Conservation (phyloP, 306 rosid species). For the Acacia acuminata region DNA sequence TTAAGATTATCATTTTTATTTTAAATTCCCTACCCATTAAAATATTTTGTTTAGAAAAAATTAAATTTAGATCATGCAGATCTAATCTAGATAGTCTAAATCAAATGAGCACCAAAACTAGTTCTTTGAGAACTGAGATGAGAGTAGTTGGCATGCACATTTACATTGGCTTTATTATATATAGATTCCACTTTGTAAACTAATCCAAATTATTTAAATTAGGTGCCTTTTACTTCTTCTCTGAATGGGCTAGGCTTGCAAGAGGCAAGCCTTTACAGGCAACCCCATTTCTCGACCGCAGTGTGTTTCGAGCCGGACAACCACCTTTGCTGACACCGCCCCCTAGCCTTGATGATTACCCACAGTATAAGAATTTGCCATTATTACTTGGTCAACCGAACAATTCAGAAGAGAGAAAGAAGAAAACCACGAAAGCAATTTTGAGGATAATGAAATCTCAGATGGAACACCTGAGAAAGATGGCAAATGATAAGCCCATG, state of each 20-base stretch:
- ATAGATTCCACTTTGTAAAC: not conserved
- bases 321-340: not conserved
- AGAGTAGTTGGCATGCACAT: no score
- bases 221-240: conserved; percentile 40
- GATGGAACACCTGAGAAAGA: conserved; percentile 42
- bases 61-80: no score
- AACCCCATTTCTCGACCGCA: conserved; percentile 45
- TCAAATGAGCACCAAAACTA: no score
- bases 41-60: no score
- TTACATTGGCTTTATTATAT: no score
- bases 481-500: conserved; percentile 35
- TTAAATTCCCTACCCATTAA: no score
- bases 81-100: no score
- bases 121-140: no score
- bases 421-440: conserved; percentile 37
- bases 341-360: not conserved
- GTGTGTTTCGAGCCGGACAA: conserved; percentile 27
- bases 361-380: conserved; percentile 31
- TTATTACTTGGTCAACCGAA: conserved; percentile 10
- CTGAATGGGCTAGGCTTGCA: conserved; percentile 55
- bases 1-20: no score
- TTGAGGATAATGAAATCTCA: conserved; percentile 46
- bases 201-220: not conserved
- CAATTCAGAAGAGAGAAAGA: conserved; percentile 41
- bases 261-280: conserved; percentile 43